Percentiles rank a stretch among this genome's conserved stretches.
Evolutionary conservation across 805 yeast genomes (phyloP).

Genomic region (Suhomyces pyralidae): DNA sequence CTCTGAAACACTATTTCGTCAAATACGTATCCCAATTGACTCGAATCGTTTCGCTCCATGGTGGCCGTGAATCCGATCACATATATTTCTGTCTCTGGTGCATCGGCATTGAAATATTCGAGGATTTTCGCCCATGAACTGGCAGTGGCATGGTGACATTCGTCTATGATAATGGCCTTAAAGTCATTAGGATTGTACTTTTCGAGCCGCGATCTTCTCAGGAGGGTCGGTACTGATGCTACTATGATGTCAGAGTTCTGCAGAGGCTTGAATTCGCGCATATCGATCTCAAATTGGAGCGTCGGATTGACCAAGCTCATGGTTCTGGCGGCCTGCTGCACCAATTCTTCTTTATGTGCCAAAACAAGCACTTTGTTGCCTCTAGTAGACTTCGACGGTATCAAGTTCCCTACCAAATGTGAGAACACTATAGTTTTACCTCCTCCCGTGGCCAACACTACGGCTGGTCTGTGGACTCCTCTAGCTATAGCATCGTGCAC

Average conservation of each 20-base stretch:
- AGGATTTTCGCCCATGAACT: slow-evolving; percentile 58
- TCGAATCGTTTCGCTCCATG: slow-evolving; percentile 69
- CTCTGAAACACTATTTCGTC: slow-evolving; percentile 75
- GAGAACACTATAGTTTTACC: slow-evolving; percentile 87
- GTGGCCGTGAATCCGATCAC: slow-evolving; percentile 91
- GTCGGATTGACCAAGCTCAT: slow-evolving; percentile 49
- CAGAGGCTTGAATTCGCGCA: slow-evolving; percentile 51
- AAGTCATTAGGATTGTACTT: slow-evolving; percentile 56
- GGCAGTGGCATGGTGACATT: slow-evolving; percentile 90
- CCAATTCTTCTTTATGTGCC: slow-evolving; percentile 80
- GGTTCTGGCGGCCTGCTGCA: slow-evolving; percentile 61
- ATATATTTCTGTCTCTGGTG: slow-evolving; percentile 42
- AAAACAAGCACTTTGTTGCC: slow-evolving; percentile 53
- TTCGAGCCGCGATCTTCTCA: slow-evolving; percentile 43
- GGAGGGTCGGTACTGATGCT: slow-evolving; percentile 72
- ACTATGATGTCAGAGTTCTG: slow-evolving; percentile 61
- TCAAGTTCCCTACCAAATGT: slow-evolving; percentile 47
- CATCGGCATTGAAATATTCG: slow-evolving; percentile 52
- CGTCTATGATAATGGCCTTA: slow-evolving; percentile 79
- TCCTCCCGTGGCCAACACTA: slow-evolving; percentile 89
- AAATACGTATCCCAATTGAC: slow-evolving; percentile 54
- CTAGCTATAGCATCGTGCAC: slow-evolving; percentile 47
- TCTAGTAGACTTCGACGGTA: slow-evolving; percentile 22
- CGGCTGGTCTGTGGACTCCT: slow-evolving; percentile 63
- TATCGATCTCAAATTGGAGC: slow-evolving; percentile 59